A percentile compares a stretch with the other conserved stretches of the same genome.
These are phyloP conservation scores for Neurospora sp. DNA, from an alignment of 495 filamentous ascomycete genomes.

Conservation along the genomic window DNA sequence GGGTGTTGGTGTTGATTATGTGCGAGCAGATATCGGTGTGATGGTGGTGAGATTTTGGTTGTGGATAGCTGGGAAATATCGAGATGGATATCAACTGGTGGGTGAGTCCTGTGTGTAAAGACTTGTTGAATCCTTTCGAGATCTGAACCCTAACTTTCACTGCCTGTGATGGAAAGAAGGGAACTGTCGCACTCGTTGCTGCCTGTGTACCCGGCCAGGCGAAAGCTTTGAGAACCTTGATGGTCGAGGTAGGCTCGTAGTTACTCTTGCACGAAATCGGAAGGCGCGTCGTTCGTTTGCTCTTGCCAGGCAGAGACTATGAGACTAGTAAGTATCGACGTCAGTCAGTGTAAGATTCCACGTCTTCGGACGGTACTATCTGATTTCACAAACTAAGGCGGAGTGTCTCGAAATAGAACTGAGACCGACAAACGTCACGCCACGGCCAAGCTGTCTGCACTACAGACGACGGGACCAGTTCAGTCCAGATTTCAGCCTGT, in stretches of 20 bases:
- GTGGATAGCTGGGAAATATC: too few species aligned
- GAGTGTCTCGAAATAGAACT: background rate
- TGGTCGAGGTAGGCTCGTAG: background rate
- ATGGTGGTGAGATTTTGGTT: background rate
- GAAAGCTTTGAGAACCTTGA: background rate
- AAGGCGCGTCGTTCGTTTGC: background rate
- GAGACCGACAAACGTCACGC: background rate
- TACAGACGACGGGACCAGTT: background rate
- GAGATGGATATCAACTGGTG: background rate
- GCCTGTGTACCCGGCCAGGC: background rate
- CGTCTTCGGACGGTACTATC: background rate
- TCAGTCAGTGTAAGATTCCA: background rate
- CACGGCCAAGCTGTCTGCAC: background rate
- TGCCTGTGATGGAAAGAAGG: background rate
- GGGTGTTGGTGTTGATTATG: background rate
- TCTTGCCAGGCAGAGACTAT: background rate
- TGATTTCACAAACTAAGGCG: background rate
- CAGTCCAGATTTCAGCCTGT: background rate
- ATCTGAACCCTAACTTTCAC: background rate
- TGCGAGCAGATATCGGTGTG: background rate
- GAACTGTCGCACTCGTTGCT: background rate
- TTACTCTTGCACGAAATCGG: too few species aligned
- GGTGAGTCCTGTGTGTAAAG: too few species aligned
- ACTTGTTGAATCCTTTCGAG: background rate
- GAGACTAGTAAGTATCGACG: background rate